Percentiles rank a stretch among this genome's conserved stretches.
Evolutionary conservation across 192 early-diverging fungal genomes (phyloP).

Genomic region (Neocallimastix lanati): DNA sequence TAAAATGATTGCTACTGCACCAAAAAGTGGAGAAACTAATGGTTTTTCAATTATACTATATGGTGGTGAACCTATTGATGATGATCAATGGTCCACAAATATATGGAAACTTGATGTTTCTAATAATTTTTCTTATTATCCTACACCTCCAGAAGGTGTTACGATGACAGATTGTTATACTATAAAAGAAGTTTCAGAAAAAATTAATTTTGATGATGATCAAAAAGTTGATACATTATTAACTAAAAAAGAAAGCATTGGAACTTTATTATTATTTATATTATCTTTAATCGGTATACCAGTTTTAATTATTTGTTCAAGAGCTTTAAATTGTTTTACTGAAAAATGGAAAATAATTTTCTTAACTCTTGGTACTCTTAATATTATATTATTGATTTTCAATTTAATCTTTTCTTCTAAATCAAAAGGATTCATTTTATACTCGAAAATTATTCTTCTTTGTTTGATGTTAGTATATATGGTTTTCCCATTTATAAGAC

Average conservation of each 20-base stretch:
- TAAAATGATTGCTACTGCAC: background rate
- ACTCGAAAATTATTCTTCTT: background rate
- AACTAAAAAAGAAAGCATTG: background rate
- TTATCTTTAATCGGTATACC: background rate
- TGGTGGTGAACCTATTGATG: background rate
- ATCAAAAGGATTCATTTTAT: too few relatives aligned
- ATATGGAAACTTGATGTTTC: background rate
- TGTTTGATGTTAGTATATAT: background rate
- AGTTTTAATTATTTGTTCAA: background rate
- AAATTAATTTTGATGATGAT: background rate
- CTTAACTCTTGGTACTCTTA: background rate
- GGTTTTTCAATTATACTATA: background rate
- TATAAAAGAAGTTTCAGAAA: background rate
- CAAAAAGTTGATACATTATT: background rate
- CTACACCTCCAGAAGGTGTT: background rate
- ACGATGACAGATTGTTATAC: background rate
- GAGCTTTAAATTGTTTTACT: background rate
- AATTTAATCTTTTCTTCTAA: background rate
- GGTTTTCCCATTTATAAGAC: background rate
- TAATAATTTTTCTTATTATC: background rate
- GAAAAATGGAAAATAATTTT: background rate
- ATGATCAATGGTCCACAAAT: background rate
- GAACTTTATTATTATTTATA: background rate
- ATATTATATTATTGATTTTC: background rate
- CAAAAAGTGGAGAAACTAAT: background rate